Percentiles rank a stretch among this genome's conserved stretches.
Conservation (phyloP, 164 flowering plant species). For the Vitis riparia region DNA sequence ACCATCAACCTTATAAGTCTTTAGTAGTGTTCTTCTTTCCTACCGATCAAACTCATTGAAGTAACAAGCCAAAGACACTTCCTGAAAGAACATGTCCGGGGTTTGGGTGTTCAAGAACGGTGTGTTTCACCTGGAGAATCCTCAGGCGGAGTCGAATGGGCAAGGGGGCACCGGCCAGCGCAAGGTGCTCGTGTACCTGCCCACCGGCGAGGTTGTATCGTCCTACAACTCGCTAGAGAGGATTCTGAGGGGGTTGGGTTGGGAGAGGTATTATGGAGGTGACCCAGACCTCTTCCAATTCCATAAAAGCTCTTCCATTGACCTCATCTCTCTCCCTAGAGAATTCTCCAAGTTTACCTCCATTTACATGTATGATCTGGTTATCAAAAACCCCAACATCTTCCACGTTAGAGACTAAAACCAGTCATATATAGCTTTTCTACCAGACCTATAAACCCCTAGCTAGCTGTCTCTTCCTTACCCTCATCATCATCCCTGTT, state of each 20-base stretch:
- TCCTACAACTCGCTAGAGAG: slow-evolving; percentile 50
- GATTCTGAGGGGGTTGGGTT: slow-evolving; percentile 47
- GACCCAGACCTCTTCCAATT: slow-evolving; percentile 54
- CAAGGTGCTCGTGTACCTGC: slow-evolving; percentile 50
- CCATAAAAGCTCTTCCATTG: slow-evolving; percentile 62
- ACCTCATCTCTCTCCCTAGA: slow-evolving; percentile 68
- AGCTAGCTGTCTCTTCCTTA: no score
- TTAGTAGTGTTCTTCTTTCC: not conserved
- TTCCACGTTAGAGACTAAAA: slow-evolving; percentile 54
- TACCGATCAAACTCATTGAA: not conserved
- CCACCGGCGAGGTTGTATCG: slow-evolving; percentile 43
- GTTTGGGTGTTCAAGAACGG: slow-evolving; percentile 67
- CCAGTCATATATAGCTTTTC: slow-evolving; percentile 6
- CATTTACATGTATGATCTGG: slow-evolving; percentile 70
- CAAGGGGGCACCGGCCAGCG: slow-evolving; percentile 13
- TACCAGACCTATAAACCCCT: no score
- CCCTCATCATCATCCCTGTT: no score
- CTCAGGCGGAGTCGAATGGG: not conserved
- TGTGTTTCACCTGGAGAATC: slow-evolving; percentile 35
- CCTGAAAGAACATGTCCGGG: slow-evolving; percentile 49
- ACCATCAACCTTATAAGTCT: not conserved
- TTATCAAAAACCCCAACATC: slow-evolving; percentile 57
- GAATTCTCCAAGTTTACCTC: slow-evolving; percentile 64
- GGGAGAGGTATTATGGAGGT: slow-evolving; percentile 69
- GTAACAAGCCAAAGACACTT: not conserved